Evolutionary conservation across 2,329 filamentous ascomycete genomes (phyloP), one percentile per base, ranked within the genome.

Genomic region (Claviceps sp.): DNA sequence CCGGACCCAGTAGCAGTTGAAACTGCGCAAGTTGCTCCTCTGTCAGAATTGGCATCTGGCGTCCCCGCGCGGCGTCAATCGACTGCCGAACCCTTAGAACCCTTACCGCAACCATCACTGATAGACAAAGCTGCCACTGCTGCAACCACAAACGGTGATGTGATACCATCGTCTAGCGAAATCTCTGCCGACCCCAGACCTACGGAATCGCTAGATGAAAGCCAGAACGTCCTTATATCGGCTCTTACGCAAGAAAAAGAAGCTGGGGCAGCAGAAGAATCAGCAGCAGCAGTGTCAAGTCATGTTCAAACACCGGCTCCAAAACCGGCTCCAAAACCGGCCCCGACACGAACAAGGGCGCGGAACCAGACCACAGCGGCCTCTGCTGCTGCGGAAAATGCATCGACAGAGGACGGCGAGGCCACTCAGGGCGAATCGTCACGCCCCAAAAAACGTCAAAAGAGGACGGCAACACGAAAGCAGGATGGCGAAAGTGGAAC

Each of bases 391-490:
- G 57, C 56, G 2, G 57, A 53, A 14, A 59, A 60, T 16, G 57
- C 53, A 11, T 45, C 48, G n/a, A n/a, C 59, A 26, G 40, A 42
- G 22, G 40, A 38, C 10, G 42, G 24, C 42, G 49, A 45, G 22
- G n/a, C 39, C 10, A n/a, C 39, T 16, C 44, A 50, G 22, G 38
- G 43, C 16, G 50, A 48, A 47, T 19, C 48, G 19, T 38, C 51
- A 16, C 56, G 55, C 39, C 62, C 65, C 4, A 64, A 58, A 54
- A 68, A 68, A 52, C 63, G 66, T 11, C 64, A 62, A 53, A 59
- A 61, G 37, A 65, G 65, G 50, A 48, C 65, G n/a, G 47, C 65
- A n/a, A 42, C 56, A n/a, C 59, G 56, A 50, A 61, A 61, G 24
- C 57, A 51, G 14, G 19, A 37, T 16, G 52, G 52, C 22, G 56